Percentiles rank a stretch among this genome's conserved stretches.
These are phyloP conservation scores for Mycosarcoma mackinlayi DNA, from an alignment of 1,284 basidiomycete genomes.

Conservation along the genomic window DNA sequence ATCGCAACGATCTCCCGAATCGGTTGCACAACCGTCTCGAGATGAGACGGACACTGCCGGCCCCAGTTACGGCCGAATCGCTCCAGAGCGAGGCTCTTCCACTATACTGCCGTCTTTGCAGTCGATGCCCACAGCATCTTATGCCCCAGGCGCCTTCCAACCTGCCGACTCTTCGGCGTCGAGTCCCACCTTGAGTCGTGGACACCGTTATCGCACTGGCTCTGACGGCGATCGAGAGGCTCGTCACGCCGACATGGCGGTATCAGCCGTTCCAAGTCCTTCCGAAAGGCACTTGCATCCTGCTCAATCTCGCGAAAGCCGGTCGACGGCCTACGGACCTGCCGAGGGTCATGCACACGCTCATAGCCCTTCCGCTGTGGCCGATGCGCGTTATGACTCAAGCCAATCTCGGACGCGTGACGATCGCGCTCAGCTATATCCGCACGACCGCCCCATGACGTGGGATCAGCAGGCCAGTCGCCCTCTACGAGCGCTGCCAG, in stretches of 20 bases:
- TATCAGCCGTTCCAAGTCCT: constrained; percentile 19
- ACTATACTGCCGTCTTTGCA: constrained; percentile 20
- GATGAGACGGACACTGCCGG: constrained; percentile 7
- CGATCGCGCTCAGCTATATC: constrained; percentile 6
- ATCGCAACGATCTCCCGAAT: constrained; percentile 26
- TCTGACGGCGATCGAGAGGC: constrained; percentile 35
- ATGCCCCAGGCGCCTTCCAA: constrained; percentile 2
- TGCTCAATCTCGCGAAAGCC: constrained; percentile 9
- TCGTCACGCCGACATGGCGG: constrained; percentile 3
- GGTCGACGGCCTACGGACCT: neutral
- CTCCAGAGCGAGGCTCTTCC: neutral
- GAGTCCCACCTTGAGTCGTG: constrained; percentile 13
- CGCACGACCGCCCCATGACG: constrained; percentile 21
- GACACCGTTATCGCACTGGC: constrained; percentile 22
- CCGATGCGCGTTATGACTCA: constrained; percentile 9
- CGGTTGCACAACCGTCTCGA: constrained; percentile 12
- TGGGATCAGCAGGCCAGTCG: constrained; percentile 10
- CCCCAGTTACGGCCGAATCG: constrained; percentile 1
- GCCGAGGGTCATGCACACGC: constrained; percentile 13
- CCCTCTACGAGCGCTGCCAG: constrained; percentile 15
- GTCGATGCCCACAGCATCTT: constrained; percentile 7
- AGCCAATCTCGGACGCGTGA: constrained; percentile 10
- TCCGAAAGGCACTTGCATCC: constrained; percentile 24
- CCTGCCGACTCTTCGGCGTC: constrained; percentile 1
- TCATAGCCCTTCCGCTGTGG: constrained; percentile 11